Base-by-base conservation (phyloP, 2,329 filamentous ascomycete genomes). In the Geosmithia morbida region DNA sequence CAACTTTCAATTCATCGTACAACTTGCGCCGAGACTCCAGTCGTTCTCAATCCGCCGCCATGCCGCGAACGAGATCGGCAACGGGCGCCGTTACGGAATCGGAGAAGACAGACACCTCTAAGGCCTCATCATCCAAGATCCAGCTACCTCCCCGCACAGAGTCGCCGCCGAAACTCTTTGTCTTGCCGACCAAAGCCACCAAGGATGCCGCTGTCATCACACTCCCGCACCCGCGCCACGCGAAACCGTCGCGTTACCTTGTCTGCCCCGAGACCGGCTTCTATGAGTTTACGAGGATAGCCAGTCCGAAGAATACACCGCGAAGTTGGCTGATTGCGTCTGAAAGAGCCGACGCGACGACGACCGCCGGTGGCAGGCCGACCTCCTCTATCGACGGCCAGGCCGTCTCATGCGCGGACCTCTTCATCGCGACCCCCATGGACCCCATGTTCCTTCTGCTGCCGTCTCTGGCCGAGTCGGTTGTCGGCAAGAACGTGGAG, bases 381-480 rank as follows among this genome's bases (percentile, higher is more conserved):
- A 48, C 43, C 37, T 50, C 29, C 18, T 42, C 3, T 51, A 55
- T 7, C 51, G 58, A 11, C 50, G 39, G 45, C 30, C 55, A 59
- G 22, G 54, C 87, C 20, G 74, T 80, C 33, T 80, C 81, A 56
- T 73, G 72, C 42, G 79, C 87, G 33, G 80, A 88, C 50, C 66
- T 97, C n/a, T 83, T 85, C 56, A 66, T 97, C 50, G 87, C 90
- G 8, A 95, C 92, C 1, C 77, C 80, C 2, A 70, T 95, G 48
- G 92, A 98, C 61, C 75, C 86, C 5, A 59, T 96, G 2, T 97
- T 97, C 66, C 70, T 97, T 46, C 60, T 94, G 3, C 68, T 97
- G 1, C 85, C 90, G 0, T 75, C 81, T 3, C 71, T 97, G 2
- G 66, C 69, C 1, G 62, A 76, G 40, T 56, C 65, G 33, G 61